These are phyloP conservation scores for Nicotiana paniculata DNA, from an alignment of 257 asterid species.

Conservation along the genomic window DNA sequence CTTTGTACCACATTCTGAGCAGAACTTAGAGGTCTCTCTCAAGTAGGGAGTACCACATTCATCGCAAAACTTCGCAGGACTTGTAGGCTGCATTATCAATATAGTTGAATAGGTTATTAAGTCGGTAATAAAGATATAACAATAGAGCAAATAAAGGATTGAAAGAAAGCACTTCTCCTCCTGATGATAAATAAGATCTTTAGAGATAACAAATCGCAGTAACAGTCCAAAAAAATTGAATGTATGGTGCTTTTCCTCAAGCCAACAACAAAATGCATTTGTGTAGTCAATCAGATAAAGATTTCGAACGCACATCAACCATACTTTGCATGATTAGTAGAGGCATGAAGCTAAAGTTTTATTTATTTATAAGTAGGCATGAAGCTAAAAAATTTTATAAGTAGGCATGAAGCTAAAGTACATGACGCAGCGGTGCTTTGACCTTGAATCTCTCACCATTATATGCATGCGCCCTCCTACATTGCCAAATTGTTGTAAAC, in stretches of 20 bases:
- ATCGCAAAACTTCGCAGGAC: slow-evolving; percentile 92
- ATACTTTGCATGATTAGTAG: neutral
- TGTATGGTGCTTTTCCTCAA: neutral
- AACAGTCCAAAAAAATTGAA: neutral
- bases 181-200: neutral
- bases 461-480: slow-evolving; percentile 74
- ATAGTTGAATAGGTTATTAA: neutral
- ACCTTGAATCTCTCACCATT: slow-evolving; percentile 39
- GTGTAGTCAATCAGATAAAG: neutral
- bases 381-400: neutral
- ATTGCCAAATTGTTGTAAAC: slow-evolving; percentile 66
- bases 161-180: neutral
- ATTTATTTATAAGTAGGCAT: neutral
- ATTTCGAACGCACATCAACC: neutral
- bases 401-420: neutral
- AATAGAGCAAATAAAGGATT: neutral
- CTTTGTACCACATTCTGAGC: slow-evolving; percentile 84
- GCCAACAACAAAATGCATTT: neutral
- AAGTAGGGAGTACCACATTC: slow-evolving; percentile 81
- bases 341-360: neutral
- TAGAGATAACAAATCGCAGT: neutral
- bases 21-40: slow-evolving; percentile 83
- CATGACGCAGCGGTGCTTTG: neutral
- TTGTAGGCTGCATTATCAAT: slow-evolving; percentile 46
- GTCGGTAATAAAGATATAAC: neutral